phyloP scores from a whole-genome alignment of 805 yeast species.

The Monosporozyma yasuniensis region DNA sequence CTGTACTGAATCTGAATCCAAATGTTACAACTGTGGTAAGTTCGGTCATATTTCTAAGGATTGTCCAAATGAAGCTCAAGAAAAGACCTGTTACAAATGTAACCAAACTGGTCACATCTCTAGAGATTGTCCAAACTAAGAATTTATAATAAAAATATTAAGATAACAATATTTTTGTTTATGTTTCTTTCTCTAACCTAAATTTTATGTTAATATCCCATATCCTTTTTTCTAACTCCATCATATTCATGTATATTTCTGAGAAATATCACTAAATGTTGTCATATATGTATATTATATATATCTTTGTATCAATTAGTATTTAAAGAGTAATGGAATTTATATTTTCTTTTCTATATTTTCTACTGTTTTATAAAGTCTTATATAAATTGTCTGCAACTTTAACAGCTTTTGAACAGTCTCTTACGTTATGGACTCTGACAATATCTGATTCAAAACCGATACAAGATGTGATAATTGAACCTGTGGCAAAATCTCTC shows the following conservation, averaged over 20 bases:
- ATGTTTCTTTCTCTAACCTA: not conserved
- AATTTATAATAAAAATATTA: not conserved
- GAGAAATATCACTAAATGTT: not conserved
- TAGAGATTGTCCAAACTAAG: conserved; percentile 48
- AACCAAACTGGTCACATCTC: conserved; percentile 75
- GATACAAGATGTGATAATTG: conserved; percentile 64
- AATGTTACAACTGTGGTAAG: conserved; percentile 90
- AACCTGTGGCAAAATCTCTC: conserved; percentile 68
- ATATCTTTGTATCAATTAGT: conserved; percentile 1
- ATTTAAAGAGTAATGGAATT: conserved; percentile 1
- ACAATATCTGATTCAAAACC: conserved; percentile 71
- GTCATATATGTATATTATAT: not conserved
- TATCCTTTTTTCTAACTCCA: conserved; percentile 1
- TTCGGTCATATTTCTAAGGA: conserved; percentile 84
- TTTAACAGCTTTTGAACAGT: conserved; percentile 42
- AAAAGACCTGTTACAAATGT: conserved; percentile 40
- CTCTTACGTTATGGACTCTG: conserved; percentile 77
- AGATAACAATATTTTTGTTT: not conserved
- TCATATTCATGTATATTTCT: not conserved
- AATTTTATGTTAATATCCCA: conserved; percentile 1
- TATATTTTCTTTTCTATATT: not conserved
- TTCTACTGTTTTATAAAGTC: not conserved
- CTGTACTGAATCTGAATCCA: conserved; percentile 65
- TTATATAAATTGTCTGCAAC: conserved; percentile 57
- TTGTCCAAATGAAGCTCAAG: conserved; percentile 53